Percentiles rank a stretch among this genome's conserved stretches.
Conservation (phyloP, 306 rosid genomes). For the Cicer cuneatum region DNA sequence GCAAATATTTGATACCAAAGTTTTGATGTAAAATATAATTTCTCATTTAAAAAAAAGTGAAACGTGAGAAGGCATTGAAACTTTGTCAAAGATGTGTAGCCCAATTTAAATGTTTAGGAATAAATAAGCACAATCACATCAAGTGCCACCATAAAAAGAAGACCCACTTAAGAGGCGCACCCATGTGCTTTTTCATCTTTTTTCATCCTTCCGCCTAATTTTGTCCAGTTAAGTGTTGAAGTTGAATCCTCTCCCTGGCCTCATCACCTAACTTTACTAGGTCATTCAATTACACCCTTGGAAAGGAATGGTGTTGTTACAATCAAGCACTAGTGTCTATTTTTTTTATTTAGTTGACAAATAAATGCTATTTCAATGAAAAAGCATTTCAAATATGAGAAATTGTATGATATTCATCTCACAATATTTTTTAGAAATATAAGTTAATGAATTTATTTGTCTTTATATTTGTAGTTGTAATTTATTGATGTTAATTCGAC, state of each 20-base stretch:
- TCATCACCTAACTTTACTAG: constrained; percentile 37
- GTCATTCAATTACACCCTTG: constrained; percentile 15
- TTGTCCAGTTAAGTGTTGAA: constrained; percentile 8
- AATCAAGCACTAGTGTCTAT: constrained; percentile 3
- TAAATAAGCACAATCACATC: constrained; percentile 35
- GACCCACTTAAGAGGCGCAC: constrained; percentile 47
- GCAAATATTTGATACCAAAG: no score
- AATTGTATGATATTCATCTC: no score
- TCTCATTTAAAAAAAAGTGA: no score
- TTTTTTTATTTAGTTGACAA: neutral
- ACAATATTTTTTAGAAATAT: no score
- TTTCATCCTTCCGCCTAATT: constrained; percentile 38
- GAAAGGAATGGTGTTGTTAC: neutral
- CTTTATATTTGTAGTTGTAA: no score
- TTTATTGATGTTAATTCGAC: no score
- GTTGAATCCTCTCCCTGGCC: neutral
- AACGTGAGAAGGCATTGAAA: neutral
- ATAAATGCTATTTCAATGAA: neutral
- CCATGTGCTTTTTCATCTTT: constrained; percentile 50
- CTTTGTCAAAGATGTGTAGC: constrained; percentile 42
- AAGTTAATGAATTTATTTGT: no score
- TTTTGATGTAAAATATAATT: no score
- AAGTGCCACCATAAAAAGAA: constrained; percentile 46
- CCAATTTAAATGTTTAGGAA: constrained; percentile 39
- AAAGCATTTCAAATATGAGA: neutral